Base-by-base conservation (phyloP, 495 filamentous ascomycete genomes). In the Lentithecium fluviatile region DNA sequence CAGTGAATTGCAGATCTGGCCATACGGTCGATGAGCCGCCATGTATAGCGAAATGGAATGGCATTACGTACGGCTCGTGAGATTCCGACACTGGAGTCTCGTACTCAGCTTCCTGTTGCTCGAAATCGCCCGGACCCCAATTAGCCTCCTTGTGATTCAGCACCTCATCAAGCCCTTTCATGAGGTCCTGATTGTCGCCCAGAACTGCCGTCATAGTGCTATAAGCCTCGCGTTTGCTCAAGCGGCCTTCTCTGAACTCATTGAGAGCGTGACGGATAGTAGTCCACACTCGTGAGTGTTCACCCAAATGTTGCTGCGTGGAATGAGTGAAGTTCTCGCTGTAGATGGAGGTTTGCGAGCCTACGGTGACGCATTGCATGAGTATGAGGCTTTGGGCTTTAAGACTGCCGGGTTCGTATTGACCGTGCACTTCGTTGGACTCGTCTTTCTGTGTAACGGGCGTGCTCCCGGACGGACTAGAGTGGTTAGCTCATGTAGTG, bases 351-450 rank as follows among this genome's bases (percentile, higher is more conserved):
- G 29, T 32, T 32, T 32, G 29, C 17, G 29, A 23, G 23, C 54
- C 36, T 23, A 51, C 56, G 19, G 49, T 49, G 8, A 58, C 36
- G 19, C 42, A 50, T 23, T 50, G 45, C 45, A 58, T 17, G 19
- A 49, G 50, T 1, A 40, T 23, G 19, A 37, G 12, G 29, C 29
- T 25, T 12, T n/a, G 45, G 6, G 10, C 34, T 15, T 17, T 42
- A 6, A 57, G 8, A 10, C 36, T 23, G 24, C 47, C 47, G 17
- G 47, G 47, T 11, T 32, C 47, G 26, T 24, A n/a, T 51, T 25
- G 47, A 32, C 17, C 2, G 40, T 47, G 26, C 15, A 32, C 23
- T 17, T n/a, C 43, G 12, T 38, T 26, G 40, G 52, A 26, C 29
- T 32, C 29, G 10, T 32, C 29, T 32, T 32, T 32, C 10, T 3